Base-by-base conservation (phyloP, 176 grass and related monocot species). In the Oryza brachyantha region DNA sequence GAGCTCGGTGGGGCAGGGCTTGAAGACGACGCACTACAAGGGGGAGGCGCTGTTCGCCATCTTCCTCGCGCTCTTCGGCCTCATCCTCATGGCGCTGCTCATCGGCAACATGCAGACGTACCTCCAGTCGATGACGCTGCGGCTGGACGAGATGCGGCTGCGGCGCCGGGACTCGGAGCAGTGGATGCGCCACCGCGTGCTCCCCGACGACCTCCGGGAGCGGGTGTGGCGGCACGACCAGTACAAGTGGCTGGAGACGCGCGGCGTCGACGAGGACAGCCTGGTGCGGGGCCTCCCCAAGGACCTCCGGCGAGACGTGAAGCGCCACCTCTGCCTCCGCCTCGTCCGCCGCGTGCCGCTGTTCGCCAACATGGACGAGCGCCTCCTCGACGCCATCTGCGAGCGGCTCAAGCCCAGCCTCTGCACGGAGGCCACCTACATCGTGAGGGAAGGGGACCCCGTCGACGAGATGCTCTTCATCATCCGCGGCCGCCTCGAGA, bases 101-200 rank as follows among this genome's bases (percentile, higher is more conserved):
- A 97, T 97, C 72, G 94, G 94, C 34, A 97, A 94, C 75, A 97
- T 97, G 94, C 94, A 94, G 89, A 94, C 89, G 3, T 94, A 91
- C 81, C 86, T 94, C 8, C 92, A 94, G 84, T 94, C 92, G 8
- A 80, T 90, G 52, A 89, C 88, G 54, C 81, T 89, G 16, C 70
- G 89, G 0, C 52, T 91, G 1, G 92, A 94, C 54, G 92, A 94
- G 73, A 90, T 90, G 92, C 87, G 92, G 0, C 76, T 94, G 2
- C 88, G 89, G 60, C 81, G 85, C 0, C 73, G 88, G 0, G 92
- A 91, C 83, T 88, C 92, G 10, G 89, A 91, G 86, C 81, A 89
- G 72, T 94, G 92, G 89, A 94, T 94, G 92, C 85, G 8, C 75
- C 92, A 91, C 72, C 88, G 92, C 10, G 43, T 73, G 7, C 83